phyloP scores from a whole-genome alignment of 306 rosid species.

The Mucuna pruriens region DNA sequence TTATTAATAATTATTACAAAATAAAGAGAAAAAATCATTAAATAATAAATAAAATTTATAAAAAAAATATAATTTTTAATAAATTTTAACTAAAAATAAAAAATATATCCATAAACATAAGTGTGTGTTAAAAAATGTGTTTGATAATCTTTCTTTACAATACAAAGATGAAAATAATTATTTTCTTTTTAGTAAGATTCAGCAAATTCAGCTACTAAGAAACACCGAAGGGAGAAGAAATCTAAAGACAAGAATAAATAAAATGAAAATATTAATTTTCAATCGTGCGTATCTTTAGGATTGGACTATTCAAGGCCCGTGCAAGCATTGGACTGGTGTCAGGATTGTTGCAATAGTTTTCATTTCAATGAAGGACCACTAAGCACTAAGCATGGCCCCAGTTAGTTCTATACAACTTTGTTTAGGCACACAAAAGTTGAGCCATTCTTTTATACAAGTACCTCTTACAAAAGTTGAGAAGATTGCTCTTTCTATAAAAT shows the following conservation, averaged over 20 bases:
- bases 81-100: no score
- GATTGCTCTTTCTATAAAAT: not conserved
- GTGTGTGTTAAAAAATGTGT: no score
- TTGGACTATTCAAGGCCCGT: constrained; percentile 58
- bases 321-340: not conserved
- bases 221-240: not conserved
- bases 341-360: constrained; percentile 47
- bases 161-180: no score
- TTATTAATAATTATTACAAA: no score
- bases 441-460: not conserved
- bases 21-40: no score
- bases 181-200: no score
- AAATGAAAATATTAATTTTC: not conserved
- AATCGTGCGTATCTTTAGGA: constrained; percentile 31
- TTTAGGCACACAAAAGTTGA: not conserved
- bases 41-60: no score
- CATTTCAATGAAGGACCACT: constrained; percentile 25
- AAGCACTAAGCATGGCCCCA: not conserved
- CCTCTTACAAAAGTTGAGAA: not conserved
- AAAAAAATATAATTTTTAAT: no score
- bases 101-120: no score
- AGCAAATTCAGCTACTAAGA: no score
- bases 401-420: not conserved
- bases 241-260: not conserved
- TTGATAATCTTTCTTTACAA: no score